Base-by-base conservation (phyloP, 352 stramenopile genomes). In the Phytopythium vexans region DNA sequence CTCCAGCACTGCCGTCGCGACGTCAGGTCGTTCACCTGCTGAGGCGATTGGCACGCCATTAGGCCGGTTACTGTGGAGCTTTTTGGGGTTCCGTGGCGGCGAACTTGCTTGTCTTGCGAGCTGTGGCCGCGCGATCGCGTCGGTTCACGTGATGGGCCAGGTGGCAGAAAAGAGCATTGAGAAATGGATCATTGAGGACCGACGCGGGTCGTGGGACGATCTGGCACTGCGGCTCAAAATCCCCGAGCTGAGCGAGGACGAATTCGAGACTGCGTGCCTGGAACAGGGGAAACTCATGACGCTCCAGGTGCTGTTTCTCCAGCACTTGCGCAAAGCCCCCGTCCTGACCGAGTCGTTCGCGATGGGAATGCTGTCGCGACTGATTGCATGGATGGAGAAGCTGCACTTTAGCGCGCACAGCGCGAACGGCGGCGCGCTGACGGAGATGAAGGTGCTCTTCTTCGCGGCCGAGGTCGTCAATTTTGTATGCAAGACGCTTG, bases 401-500 rank as follows among this genome's bases (percentile, higher is more conserved):
- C 62, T 84, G 39, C 73, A 81, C 21, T 55, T 88, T 5, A 36
- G 21, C 21, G 21, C 21, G 21, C 21, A 27, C 21, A 27, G 21
- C 21, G 21, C 21, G 21, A 27, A 27, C 21, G 21, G 21, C 21
- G 21, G 21, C 35, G 14, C 66, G n/a, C 32, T 88, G 15, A 78
- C 75, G n/a, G 81, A 93, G 56, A 89, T 90, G 71, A 93, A 93
- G 56, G 60, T 93, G 48, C 56, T 93, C 41, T 93, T 90, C 44
- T 47, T 93, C 12, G 79, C 77, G n/a, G 83, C 83, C 0, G 81
- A 92, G 52, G 64, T 84, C 9, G 87, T 76, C 1, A 87, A 86
- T 47, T 91, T 92, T 51, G 73, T 93, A 8, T 77, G 71, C 52
- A 77, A 72, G 32, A 54, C 74, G 35, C 66, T 93, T 2, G 69